Evolutionary conservation across 2,329 filamentous ascomycete species (phyloP).

Genomic region (Aspergillus transmontanensis): DNA sequence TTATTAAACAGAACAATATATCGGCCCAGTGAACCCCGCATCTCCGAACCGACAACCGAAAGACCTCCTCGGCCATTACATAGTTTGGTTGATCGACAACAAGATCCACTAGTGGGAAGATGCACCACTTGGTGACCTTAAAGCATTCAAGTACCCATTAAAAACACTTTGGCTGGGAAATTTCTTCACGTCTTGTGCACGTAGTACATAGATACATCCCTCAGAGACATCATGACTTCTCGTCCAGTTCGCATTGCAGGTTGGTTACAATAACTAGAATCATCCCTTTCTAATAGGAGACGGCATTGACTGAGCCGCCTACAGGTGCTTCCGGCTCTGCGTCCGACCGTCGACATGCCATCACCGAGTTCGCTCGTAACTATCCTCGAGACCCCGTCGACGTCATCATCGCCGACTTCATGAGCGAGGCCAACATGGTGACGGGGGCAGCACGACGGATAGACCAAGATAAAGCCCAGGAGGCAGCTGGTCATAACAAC

Average conservation of each 20-base stretch:
- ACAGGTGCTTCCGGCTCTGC: constrained; percentile 49
- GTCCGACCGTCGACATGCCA: constrained; percentile 50
- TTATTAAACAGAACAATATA: neutral
- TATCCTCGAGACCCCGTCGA: constrained; percentile 48
- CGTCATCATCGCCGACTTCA: constrained; percentile 52
- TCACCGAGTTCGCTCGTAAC: constrained; percentile 45
- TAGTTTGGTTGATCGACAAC: neutral
- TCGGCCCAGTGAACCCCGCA: constrained; percentile 14
- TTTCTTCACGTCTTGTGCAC: neutral
- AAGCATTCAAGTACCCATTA: neutral
- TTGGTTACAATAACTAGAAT: constrained; percentile 11
- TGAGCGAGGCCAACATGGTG: constrained; percentile 58
- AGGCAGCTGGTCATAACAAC: neutral
- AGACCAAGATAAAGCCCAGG: constrained; percentile 33
- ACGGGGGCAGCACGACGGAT: constrained; percentile 37
- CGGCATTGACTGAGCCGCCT: neutral
- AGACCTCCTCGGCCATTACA: constrained; percentile 5
- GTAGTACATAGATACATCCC: neutral
- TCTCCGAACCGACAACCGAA: constrained; percentile 20
- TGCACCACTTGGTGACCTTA: neutral
- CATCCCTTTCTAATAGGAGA: neutral
- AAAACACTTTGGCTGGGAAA: neutral
- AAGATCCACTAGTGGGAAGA: neutral
- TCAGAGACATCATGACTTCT: constrained; percentile 16
- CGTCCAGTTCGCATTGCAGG: constrained; percentile 34